Base-by-base conservation (phyloP, 2,329 filamentous ascomycete species). In the Aspergillus sp. region DNA sequence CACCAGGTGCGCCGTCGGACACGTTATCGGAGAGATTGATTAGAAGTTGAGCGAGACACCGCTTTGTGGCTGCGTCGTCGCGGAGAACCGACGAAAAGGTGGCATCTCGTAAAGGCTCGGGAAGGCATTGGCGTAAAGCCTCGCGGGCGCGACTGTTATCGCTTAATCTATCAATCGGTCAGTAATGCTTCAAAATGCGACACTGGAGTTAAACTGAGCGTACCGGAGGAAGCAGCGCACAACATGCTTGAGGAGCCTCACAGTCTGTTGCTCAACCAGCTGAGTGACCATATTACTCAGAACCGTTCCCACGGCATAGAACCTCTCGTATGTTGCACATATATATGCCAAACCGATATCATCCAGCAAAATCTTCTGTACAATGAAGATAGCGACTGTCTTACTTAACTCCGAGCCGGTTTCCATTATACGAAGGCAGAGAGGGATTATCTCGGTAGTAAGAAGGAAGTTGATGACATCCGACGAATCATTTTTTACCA, bases 391-490 rank as follows among this genome's bases (percentile, higher is more conserved):
- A 57, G 95, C 95, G 13, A 99, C 95, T 0, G 95, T 99, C 81
- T 99, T 99, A 81, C 92, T 97, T 59, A 99, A 84, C 77, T 99
- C 95, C 0, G 93, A 97, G 49, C 95, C 95, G 0, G 95, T 99
- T 80, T 99, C 95, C 95, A 99, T 99, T 71, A 99, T 99, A 60
- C 95, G 88, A 44, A 99, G 87, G 75, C 95, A 99, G 12, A 99
- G 85, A 9, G 95, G 95, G 57, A 99, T 99, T 66, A 99, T 99
- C 78, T 99, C 95, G 30, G 95, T 99, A 1, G 95, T 98, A 48
- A 99, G 83, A 53, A 99, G 88, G 74, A 99, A 99, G 80, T 98
- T 98, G 80, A 99, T 99, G 59, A 98, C 95, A 71, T 98, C 95
- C 17, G 91, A 93, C 3, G 93, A 97, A 78, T 99, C 95, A 71